Evolutionary conservation across 768 basidiomycete genomes (phyloP).

Genomic region (Mycena leptocephala): DNA sequence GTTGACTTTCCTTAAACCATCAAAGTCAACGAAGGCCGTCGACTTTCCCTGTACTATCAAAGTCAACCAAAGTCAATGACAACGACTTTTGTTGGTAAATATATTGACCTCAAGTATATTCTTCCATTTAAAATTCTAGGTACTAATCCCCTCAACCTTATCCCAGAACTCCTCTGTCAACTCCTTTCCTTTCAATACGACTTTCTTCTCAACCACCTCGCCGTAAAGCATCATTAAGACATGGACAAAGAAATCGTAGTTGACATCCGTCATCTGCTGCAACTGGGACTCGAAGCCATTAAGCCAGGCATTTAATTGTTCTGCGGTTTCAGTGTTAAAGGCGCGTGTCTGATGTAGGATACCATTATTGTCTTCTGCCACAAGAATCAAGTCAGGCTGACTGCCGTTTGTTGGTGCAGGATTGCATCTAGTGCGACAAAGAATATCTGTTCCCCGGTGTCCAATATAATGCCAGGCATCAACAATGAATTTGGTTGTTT

Average conservation of each 20-base stretch:
- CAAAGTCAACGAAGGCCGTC: too few species aligned
- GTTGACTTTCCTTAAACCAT: too few species aligned
- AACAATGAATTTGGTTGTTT: too few species aligned
- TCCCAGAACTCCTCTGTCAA: conserved; percentile 9
- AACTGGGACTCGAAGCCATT: too few species aligned
- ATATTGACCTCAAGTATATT: too few species aligned
- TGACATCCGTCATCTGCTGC: background rate
- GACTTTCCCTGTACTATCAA: too few species aligned
- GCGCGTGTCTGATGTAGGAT: conserved; percentile 25
- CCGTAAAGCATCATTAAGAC: background rate
- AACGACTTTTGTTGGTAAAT: too few species aligned
- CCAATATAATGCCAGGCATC: too few species aligned
- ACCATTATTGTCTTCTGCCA: conserved; percentile 18
- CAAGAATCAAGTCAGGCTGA: conserved; percentile 36
- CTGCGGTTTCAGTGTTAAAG: conserved; percentile 39
- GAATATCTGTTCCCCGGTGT: conserved; percentile 21
- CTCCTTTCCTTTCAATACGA: background rate
- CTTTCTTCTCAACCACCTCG: background rate
- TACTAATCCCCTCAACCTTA: background rate
- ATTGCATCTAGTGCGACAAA: conserved; percentile 23
- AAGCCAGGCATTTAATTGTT: conserved; percentile 16
- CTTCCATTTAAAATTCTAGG: background rate
- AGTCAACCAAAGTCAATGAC: background rate
- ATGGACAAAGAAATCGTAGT: conserved; percentile 2
- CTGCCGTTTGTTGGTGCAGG: conserved; percentile 36